Conservation (phyloP, 2,329 filamentous ascomycete genomes). For the Fusarium sp. region DNA sequence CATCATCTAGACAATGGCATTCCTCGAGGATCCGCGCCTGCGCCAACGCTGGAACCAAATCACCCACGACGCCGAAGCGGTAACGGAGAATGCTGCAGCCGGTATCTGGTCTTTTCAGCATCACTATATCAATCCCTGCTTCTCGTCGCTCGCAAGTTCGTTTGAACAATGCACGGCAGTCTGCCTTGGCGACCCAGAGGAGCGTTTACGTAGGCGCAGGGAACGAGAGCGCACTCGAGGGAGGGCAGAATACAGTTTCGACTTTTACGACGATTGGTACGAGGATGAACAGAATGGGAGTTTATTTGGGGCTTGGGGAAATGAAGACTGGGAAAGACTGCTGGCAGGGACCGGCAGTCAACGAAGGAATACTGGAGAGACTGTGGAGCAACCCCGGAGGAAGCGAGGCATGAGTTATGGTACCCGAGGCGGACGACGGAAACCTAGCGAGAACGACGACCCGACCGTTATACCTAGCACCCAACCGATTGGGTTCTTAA, state of each 20-base stretch:
- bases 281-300: constrained; percentile 66
- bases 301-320: constrained; percentile 79
- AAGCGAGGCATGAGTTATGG: constrained; percentile 93
- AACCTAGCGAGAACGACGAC: constrained; percentile 69
- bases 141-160: constrained; percentile 74
- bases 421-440: constrained; percentile 68
- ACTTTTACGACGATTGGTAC: constrained; percentile 99
- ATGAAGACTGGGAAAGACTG: constrained; percentile 86
- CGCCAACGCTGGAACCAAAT: constrained; percentile 95
- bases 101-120: constrained; percentile 91
- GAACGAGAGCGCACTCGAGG: constrained; percentile 71
- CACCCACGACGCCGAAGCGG: constrained; percentile 88
- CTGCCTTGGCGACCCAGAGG: constrained; percentile 78
- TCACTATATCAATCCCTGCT: constrained; percentile 84
- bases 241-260: constrained; percentile 86
- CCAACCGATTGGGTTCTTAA: constrained; percentile 86
- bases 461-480: constrained; percentile 92
- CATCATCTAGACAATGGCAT: constrained; percentile 60
- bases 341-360: constrained; percentile 75
- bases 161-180: constrained; percentile 79
- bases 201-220: constrained; percentile 75
- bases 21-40: constrained; percentile 85
- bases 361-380: constrained; percentile 50
- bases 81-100: constrained; percentile 91
- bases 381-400: constrained; percentile 73